Base-by-base conservation (phyloP, 2,329 filamentous ascomycete genomes). In the Periconia sp. region DNA sequence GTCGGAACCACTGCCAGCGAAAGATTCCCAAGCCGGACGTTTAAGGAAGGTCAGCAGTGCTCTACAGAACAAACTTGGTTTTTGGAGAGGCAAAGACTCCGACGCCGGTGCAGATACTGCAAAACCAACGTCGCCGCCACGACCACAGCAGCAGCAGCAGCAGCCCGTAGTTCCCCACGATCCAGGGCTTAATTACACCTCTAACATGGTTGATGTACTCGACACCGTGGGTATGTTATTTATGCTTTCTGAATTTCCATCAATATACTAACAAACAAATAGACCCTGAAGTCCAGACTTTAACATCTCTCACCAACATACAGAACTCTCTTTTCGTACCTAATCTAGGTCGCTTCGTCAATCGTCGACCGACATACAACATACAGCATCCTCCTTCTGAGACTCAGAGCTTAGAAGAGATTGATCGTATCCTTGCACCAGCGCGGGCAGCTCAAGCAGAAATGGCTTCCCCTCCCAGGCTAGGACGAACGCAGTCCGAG, bases 261-360 rank as follows among this genome's bases (percentile, higher is more conserved):
- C 13, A 33, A 55, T 14, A 50, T 42, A 7, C 46, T 41, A 31
- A 60, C 55, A 35, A 62, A 49, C 19, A 30, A 59, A 73, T 59
- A 92, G 91, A 95, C 64, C 90, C 91, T 41, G 90, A 95, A 75
- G 86, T 96, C 3, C 85, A 90, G 35, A 91, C 91, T 0, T 77
- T 96, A 3, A 91, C 90, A 0, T 93, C 90, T 14, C 82, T 95
- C 10, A 95, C 90, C 42, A 96, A 96, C 65, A 87, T 96, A 18
- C 91, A 95, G 66, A 96, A 96, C 70, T 94, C 91, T 0, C 83
- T 96, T 10, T 95, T 95, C 73, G 78, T 95, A 1, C 91, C 91
- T 0, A 87, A 92, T 59, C 79, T 95, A n/a, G 91, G 91, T 41
- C 76, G 80, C 49, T 85, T 85, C 62, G 63, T 95, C 47, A 94